Conservation (phyloP, 1,284 basidiomycete species). For the Cryptococcus floricola region DNA sequence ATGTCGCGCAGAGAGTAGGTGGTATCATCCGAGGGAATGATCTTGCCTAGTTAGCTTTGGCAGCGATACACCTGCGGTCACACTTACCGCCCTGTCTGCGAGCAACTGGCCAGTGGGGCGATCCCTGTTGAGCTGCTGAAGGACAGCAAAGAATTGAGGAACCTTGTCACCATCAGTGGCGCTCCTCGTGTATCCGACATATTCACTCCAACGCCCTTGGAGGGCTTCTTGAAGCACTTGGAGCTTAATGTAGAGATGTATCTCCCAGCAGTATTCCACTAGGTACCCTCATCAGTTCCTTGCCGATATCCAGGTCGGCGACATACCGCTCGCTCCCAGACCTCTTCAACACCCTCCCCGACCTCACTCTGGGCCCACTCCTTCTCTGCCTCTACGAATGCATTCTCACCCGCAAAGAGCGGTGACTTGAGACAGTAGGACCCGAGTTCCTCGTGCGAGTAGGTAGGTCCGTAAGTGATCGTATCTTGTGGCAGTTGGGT, state of each 20-base stretch:
- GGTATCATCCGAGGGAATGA: constrained; percentile 42
- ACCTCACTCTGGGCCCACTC: constrained; percentile 48
- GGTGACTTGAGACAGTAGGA: constrained; percentile 31
- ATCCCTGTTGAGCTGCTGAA: constrained; percentile 31
- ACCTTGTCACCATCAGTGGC: constrained; percentile 24
- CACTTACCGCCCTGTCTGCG: constrained; percentile 40
- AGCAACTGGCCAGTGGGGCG: constrained; percentile 31
- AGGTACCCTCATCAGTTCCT: neutral
- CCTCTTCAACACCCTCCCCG: constrained; percentile 49
- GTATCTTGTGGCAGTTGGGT: constrained; percentile 8
- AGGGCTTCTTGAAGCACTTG: constrained; percentile 16
- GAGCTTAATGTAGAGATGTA: constrained; percentile 40
- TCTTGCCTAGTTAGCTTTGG: constrained; percentile 22
- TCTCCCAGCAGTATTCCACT: constrained; percentile 47
- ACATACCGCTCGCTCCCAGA: constrained; percentile 46
- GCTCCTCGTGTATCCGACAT: neutral
- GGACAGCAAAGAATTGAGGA: constrained; percentile 39
- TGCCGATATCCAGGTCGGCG: neutral
- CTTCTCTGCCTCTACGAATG: constrained; percentile 29
- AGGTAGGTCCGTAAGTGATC: constrained; percentile 19
- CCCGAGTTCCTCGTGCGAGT: constrained; percentile 42
- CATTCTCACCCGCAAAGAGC: constrained; percentile 28
- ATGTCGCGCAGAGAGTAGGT: constrained; percentile 41
- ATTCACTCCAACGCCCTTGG: constrained; percentile 26
- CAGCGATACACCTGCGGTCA: neutral